These are phyloP conservation scores for Raffaelea albimanens DNA, from an alignment of 2,329 filamentous ascomycete genomes.

Conservation along the genomic window DNA sequence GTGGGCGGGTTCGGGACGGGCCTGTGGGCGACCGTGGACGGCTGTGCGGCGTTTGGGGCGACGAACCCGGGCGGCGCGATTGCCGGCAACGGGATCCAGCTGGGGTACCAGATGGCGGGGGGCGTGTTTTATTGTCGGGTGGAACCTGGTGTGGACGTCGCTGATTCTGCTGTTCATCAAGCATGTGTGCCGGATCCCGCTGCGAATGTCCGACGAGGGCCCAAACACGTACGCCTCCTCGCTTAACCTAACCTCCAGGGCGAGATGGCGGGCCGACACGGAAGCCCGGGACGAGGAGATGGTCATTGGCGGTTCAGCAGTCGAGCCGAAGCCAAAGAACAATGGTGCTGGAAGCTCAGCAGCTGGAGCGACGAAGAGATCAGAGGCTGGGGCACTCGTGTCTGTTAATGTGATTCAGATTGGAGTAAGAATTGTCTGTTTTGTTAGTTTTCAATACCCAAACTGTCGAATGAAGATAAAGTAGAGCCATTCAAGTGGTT, in stretches of 20 bases:
- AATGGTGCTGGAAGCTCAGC: conserved; percentile 6
- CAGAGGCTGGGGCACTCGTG: too few relatives aligned
- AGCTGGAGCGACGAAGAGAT: conserved; percentile 2
- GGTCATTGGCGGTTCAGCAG: conserved; percentile 11
- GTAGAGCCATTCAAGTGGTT: too few relatives aligned
- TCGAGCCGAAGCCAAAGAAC: conserved; percentile 13
- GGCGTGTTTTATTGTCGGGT: conserved; percentile 37
- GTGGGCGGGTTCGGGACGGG: conserved; percentile 35
- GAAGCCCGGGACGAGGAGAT: conserved; percentile 8
- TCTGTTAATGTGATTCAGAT: too few relatives aligned
- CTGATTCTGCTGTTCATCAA: conserved; percentile 41
- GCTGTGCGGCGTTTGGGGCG: conserved; percentile 34
- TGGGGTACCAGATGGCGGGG: conserved; percentile 40
- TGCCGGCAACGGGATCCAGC: conserved; percentile 38
- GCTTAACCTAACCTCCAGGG: not conserved
- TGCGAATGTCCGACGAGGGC: conserved; percentile 35
- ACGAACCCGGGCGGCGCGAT: conserved; percentile 36
- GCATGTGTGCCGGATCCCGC: conserved; percentile 34
- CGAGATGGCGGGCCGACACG: too few relatives aligned
- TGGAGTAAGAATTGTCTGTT: too few relatives aligned
- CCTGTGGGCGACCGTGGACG: conserved; percentile 35
- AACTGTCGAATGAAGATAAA: too few relatives aligned
- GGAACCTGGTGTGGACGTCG: conserved; percentile 40
- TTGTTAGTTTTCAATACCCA: too few relatives aligned
- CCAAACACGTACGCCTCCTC: conserved; percentile 6